Percentiles rank a stretch among this genome's conserved stretches.
These are phyloP conservation scores for Actinidia chinensis DNA, from an alignment of 179 eudicot species.

Conservation along the genomic window DNA sequence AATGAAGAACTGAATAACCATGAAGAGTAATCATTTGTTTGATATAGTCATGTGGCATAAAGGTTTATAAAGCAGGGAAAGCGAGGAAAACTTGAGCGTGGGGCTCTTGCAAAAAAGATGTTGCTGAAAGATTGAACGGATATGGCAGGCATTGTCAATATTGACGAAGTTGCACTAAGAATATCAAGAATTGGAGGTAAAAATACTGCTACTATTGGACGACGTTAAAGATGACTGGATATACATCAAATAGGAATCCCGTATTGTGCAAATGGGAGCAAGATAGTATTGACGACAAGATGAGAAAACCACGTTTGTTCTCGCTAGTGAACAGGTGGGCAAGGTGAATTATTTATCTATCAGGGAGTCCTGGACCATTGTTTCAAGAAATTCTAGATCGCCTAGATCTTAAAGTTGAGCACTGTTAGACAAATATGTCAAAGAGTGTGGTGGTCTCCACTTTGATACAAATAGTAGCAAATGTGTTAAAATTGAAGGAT, in stretches of 20 bases:
- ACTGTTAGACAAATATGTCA: neutral
- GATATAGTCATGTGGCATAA: slow-evolving; percentile 10
- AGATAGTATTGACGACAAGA: slow-evolving; percentile 25
- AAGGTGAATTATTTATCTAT: neutral
- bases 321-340: neutral
- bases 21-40: neutral
- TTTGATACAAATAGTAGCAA: slow-evolving; percentile 13
- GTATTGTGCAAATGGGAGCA: slow-evolving; percentile 4
- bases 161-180: neutral
- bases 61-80: neutral
- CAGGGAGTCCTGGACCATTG: slow-evolving; percentile 18
- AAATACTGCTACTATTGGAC: slow-evolving; percentile 20
- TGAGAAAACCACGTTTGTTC: neutral
- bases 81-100: neutral
- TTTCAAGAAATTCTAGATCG: slow-evolving; percentile 1
- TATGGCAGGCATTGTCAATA: neutral
- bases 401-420: neutral
- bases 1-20: slow-evolving; percentile 8
- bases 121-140: slow-evolving; percentile 1
- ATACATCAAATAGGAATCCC: slow-evolving; percentile 16
- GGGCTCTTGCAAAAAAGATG: neutral
- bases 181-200: slow-evolving; percentile 11
- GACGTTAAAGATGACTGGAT: slow-evolving; percentile 17
- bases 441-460: slow-evolving; percentile 17
- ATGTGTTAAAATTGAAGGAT: slow-evolving; percentile 5